Base-by-base conservation (phyloP, 2,329 filamentous ascomycete genomes). In the Seiridium cupressi region DNA sequence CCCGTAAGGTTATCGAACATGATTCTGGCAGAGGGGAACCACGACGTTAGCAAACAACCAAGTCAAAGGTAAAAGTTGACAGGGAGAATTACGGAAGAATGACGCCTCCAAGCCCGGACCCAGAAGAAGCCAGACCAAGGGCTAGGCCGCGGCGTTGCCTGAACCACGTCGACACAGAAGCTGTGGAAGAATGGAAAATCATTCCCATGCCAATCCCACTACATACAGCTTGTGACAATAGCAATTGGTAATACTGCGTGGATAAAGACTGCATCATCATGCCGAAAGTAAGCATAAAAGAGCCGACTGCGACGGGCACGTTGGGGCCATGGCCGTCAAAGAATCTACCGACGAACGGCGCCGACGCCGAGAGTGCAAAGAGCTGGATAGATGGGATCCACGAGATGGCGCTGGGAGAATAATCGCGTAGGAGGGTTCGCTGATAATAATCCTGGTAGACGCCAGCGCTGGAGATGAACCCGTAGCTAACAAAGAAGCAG, bases 311-410 rank as follows among this genome's bases (percentile, higher is more conserved):
- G 11, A 89, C 74, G 3, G 91, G 75, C 61, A 77, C 83, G 44
- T 80, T 79, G 0, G 89, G 86, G 1, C 89, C 89, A 63, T 85
- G 84, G 63, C 79, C 83, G 70, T 92, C 89, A 65, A 84, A 90
- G 9, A 89, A 51, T 46, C 82, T 84, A 1, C 89, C 89, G 55
- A 77, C 57, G 77, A 86, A 60, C 72, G 61, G 51, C 44, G 44
- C 35, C 51, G 38, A 51, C 44, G 35, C 72, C 57, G 82, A 70
- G 73, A 78, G 76, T 60, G 74, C 67, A 58, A 77, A 86, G 11
- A 80, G 72, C 67, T 87, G 79, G 32, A 84, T 69, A 5, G 84
- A 84, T 8, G 81, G 75, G 64, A 89, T 87, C 86, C 86, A 89
- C 56, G 84, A 79, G 40, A 88, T 76, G 1, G 80, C 76, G 58